Evolutionary conservation across 768 basidiomycete species (phyloP), one percentile per base, ranked within the genome.

Genomic region (Termitomyces sp.): DNA sequence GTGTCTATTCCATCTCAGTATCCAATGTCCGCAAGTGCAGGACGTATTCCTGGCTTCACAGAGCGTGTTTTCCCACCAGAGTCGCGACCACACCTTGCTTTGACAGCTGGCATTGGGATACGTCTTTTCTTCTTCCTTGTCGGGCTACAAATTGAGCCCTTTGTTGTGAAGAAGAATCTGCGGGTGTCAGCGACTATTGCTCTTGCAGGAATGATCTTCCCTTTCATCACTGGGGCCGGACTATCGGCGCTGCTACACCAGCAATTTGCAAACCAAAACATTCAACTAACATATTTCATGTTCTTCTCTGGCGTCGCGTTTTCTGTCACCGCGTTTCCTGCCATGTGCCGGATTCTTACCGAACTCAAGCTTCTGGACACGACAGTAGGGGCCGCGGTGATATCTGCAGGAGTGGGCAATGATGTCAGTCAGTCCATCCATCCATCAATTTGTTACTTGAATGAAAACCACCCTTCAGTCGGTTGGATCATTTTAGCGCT

Each of bases 241-340:
- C 64, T 81, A 3, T 63, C 79, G 35, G 80, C 74, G 9, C 84
- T 87, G 0, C 65, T 97, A 6, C 98, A 94, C 73, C 69, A 74
- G 8, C 65, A 83, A 56, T 98, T 95, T 71, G 80, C 91, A 60
- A 78, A 86, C 65, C 68, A 73, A 0, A 74, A 70, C 43, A 78
- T 86, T 51, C 78, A 83, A 52, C 94, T 93, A 68, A 86, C 90
- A 0, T 79, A 96, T 67, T 98, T 98, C 70, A 85, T 97, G 81
- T 83, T 99, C 35, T 98, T 98, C 71, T 84, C 89, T 7, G 94
- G 92, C 12, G 91, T 95, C 17, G 92, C 94, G 1, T 94, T 86
- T 72, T 87, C 87, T 4, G 92, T 93, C 62, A 92, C 90, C 0
- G 91, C 90, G 0, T 91, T 92, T 60, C 91, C 92, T 1, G 87